These are phyloP conservation scores for Kurtzmaniella fragi DNA, from an alignment of 805 yeast genomes.

Conservation along the genomic window DNA sequence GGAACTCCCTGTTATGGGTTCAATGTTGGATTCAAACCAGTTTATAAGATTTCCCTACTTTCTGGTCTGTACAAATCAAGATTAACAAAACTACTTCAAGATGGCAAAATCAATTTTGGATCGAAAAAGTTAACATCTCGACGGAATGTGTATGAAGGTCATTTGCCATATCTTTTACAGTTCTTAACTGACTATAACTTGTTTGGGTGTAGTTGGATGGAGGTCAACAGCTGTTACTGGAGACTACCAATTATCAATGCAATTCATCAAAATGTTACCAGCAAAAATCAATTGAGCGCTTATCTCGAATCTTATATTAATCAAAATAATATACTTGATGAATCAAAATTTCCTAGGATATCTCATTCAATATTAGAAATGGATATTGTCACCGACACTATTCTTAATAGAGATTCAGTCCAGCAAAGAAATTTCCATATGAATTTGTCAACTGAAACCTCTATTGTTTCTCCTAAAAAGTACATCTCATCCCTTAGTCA, in stretches of 20 bases:
- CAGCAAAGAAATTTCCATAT: slow-evolving; percentile 44
- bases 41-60: slow-evolving; percentile 62
- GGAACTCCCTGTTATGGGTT: slow-evolving; percentile 86
- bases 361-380: slow-evolving; percentile 66
- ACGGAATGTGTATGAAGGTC: slow-evolving; percentile 58
- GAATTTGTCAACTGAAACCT: slow-evolving; percentile 9
- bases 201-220: slow-evolving; percentile 79
- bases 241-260: slow-evolving; percentile 47
- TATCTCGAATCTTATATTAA: slow-evolving; percentile 16
- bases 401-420: slow-evolving; percentile 49
- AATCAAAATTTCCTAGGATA: slow-evolving; percentile 40
- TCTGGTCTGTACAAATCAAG: slow-evolving; percentile 58
- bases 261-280: slow-evolving; percentile 1
- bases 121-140: neutral
- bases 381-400: slow-evolving; percentile 59
- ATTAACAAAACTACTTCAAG: slow-evolving; percentile 43
- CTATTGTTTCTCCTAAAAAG: slow-evolving; percentile 10
- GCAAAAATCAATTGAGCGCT: slow-evolving; percentile 8
- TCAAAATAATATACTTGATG: slow-evolving; percentile 25
- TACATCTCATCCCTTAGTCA: slow-evolving; percentile 45
- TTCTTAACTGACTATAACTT: slow-evolving; percentile 79
- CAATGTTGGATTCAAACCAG: slow-evolving; percentile 56
- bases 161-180: slow-evolving; percentile 72
- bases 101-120: slow-evolving; percentile 2
- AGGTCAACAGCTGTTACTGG: slow-evolving; percentile 43